phyloP scores from a whole-genome alignment of 805 yeast genomes.

The Hanseniaspora lachancei region DNA sequence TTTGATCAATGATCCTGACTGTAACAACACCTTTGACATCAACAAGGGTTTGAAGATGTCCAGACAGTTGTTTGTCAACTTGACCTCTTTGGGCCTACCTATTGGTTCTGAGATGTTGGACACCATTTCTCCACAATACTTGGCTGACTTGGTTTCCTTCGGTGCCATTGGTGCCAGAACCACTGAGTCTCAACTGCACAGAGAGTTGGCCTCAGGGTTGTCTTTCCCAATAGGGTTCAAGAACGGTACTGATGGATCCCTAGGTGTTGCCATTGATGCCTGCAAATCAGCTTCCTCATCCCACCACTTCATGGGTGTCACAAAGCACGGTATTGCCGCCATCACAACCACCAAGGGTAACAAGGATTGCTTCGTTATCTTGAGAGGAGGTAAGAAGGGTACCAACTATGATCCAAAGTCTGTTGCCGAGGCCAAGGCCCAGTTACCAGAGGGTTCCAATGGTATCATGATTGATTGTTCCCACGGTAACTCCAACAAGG shows the following conservation, averaged over 20 bases:
- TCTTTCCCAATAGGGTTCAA: slow-evolving; percentile 99
- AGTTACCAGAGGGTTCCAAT: slow-evolving; percentile 31
- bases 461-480: slow-evolving; percentile 91
- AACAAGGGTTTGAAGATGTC: slow-evolving; percentile 86
- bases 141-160: slow-evolving; percentile 76
- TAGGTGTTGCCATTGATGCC: slow-evolving; percentile 89
- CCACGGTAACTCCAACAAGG: slow-evolving; percentile 92
- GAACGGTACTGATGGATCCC: slow-evolving; percentile 94
- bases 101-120: slow-evolving; percentile 97
- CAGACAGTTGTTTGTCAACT: slow-evolving; percentile 69
- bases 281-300: slow-evolving; percentile 80
- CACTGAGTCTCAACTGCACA: slow-evolving; percentile 93
- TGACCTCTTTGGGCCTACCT: slow-evolving; percentile 71
- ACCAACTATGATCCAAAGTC: slow-evolving; percentile 73
- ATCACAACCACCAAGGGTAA: slow-evolving; percentile 94
- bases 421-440: slow-evolving; percentile 30
- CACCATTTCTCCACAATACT: slow-evolving; percentile 91
- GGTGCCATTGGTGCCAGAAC: slow-evolving; percentile 99
- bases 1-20: slow-evolving; percentile 89
- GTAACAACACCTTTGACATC: slow-evolving; percentile 82
- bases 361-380: slow-evolving; percentile 80
- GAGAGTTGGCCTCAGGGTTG: slow-evolving; percentile 93
- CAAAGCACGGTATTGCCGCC: slow-evolving; percentile 94
- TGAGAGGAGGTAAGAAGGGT: slow-evolving; percentile 91
- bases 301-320: slow-evolving; percentile 94